Conservation (phyloP, 192 early-diverging fungal genomes). For the Backusella tuberculispora region DNA sequence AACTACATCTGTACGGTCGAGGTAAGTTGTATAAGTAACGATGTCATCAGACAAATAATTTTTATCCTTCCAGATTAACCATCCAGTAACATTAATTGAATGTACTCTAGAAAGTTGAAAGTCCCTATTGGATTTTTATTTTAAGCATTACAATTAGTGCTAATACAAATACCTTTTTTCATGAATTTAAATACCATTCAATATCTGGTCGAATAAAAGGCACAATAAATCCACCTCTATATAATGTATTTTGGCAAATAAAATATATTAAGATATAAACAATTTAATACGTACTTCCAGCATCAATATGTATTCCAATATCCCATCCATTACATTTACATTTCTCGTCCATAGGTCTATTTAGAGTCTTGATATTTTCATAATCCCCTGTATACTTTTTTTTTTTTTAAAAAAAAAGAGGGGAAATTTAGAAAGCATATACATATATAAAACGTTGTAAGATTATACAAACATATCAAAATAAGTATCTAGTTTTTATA, state of each 20-base stretch:
- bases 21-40: constrained; percentile 75
- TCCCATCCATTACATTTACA: constrained; percentile 64
- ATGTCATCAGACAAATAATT: constrained; percentile 74
- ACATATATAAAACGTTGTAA: too few relatives aligned
- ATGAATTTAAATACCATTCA: constrained; percentile 61
- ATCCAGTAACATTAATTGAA: constrained; percentile 83
- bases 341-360: constrained; percentile 62
- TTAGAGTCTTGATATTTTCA: constrained; percentile 70
- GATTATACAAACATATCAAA: too few relatives aligned
- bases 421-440: too few relatives aligned
- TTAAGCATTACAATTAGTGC: too few relatives aligned
- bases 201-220: constrained; percentile 79
- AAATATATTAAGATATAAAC: constrained; percentile 15
- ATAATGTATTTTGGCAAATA: neutral
- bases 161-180: too few relatives aligned
- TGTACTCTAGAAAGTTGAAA: constrained; percentile 69
- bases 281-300: too few relatives aligned
- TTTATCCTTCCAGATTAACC: constrained; percentile 73
- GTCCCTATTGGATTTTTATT: constrained; percentile 21
- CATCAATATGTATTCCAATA: constrained; percentile 85
- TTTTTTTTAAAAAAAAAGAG: too few relatives aligned
- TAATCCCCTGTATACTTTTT: constrained; percentile 78
- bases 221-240: constrained; percentile 78
- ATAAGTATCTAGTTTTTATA: neutral
- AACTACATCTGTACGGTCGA: constrained; percentile 48